A percentile compares a stretch with the other conserved stretches of the same genome.
phyloP scores from a whole-genome alignment of 2,329 filamentous ascomycete species.

The Thermoascus crustaceus region DNA sequence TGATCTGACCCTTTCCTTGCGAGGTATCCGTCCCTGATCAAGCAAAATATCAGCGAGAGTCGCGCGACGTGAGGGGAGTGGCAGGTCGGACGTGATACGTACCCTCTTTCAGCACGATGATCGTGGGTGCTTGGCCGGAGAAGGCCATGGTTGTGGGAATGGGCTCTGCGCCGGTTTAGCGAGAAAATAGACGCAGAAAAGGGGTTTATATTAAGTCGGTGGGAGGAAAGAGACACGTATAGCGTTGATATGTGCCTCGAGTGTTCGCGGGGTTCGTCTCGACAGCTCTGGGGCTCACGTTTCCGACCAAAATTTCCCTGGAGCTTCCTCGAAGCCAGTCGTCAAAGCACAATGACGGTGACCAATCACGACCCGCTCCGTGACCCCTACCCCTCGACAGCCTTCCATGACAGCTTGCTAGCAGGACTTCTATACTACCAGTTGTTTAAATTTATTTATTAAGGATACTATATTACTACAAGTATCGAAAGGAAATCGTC shows the following conservation, averaged over 20 bases:
- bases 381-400: conserved; percentile 10
- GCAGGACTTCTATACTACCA: too few relatives aligned
- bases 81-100: conserved; percentile 34
- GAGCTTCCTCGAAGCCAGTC: conserved; percentile 28
- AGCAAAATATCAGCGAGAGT: conserved; percentile 18
- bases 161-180: conserved; percentile 3
- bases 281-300: conserved; percentile 24
- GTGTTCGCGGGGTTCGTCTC: conserved; percentile 11
- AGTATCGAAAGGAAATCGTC: too few relatives aligned
- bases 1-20: conserved; percentile 90
- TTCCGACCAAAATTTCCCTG: conserved; percentile 36
- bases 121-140: conserved; percentile 93
- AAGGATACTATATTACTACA: too few relatives aligned
- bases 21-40: conserved; percentile 83
- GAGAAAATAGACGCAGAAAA: conserved; percentile 9
- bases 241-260: conserved; percentile 18
- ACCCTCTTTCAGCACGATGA: conserved; percentile 98
- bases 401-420: too few relatives aligned
- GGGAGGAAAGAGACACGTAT: conserved; percentile 11
- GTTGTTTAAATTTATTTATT: too few relatives aligned
- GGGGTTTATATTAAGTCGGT: conserved; percentile 4
- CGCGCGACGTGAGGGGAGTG: not conserved
- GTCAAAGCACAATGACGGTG: conserved; percentile 22
- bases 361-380: conserved; percentile 23
- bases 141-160: conserved; percentile 66